Percentiles rank a stretch among this genome's conserved stretches.
phyloP scores from a whole-genome alignment of 1,139 yeast genomes.

The Trichomonascaceae sp. region DNA sequence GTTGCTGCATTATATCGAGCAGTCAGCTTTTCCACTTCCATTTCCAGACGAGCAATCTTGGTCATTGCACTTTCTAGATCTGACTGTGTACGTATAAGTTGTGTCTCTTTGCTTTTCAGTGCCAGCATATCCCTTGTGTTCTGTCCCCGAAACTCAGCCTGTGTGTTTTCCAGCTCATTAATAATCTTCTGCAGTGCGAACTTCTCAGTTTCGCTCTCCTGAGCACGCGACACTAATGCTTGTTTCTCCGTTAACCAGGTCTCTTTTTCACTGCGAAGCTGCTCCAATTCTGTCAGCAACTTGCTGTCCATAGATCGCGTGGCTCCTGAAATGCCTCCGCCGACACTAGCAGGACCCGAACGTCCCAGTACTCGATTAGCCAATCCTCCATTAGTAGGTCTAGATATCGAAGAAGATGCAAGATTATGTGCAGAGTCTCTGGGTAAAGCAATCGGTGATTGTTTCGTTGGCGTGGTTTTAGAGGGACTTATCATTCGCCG shows the following conservation, averaged over 20 bases:
- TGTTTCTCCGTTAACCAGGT: constrained; percentile 45
- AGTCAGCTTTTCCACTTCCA: constrained; percentile 37
- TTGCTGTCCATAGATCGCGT: constrained; percentile 24
- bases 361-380: constrained; percentile 14
- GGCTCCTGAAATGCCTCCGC: constrained; percentile 23
- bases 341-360: constrained; percentile 8
- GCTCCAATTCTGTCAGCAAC: constrained; percentile 40
- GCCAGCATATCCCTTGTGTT: constrained; percentile 47
- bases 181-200: constrained; percentile 42
- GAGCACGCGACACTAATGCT: constrained; percentile 36
- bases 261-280: constrained; percentile 46
- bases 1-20: constrained; percentile 5
- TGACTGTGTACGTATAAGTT: constrained; percentile 50
- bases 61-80: constrained; percentile 53
- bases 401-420: constrained; percentile 1
- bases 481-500: constrained; percentile 9
- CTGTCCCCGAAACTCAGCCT: constrained; percentile 43
- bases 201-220: constrained; percentile 42
- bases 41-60: constrained; percentile 47
- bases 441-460: constrained; percentile 9
- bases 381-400: constrained; percentile 11
- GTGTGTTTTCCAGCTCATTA: constrained; percentile 31
- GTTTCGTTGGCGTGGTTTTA: constrained; percentile 1
- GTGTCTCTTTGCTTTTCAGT: constrained; percentile 62
- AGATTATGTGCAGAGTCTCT: constrained; percentile 3